Base-by-base conservation (phyloP, 1,139 yeast genomes). In the Zhuliangozyma parablackwelliae region DNA sequence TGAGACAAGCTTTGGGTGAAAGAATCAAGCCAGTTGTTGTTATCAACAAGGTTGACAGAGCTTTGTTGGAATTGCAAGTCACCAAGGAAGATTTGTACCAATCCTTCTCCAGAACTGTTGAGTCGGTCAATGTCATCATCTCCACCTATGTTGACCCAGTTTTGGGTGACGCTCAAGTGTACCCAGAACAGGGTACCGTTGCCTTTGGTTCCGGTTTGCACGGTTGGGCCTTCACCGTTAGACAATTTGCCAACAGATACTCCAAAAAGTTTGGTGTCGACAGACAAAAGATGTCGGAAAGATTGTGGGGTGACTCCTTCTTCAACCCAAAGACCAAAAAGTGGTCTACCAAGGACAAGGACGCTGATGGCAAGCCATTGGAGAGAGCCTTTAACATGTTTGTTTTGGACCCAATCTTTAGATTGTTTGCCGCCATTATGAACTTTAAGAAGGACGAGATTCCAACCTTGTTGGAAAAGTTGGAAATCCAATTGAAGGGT, bases 321-420 rank as follows among this genome's bases (percentile, higher is more conserved):
- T 92, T 92, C 84, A 92, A 92, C 90, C 97, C 98, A 74, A 92
- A 90, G 88, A 92, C 97, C 74, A 92, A 90, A 87, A 92, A 92
- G 78, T 92, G 98, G 98, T 77, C 97, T 60, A 87, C 81, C 88
- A 86, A 85, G 78, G 95, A 82, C 62, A 88, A 83, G 71, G 97
- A 89, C 61, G 94, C 97, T 59, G 88, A 84, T 62, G 98, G 98
- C 62, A 84, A 88, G 78, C 72, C 80, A 45, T 84, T 92, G 66
- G 97, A 92, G 77, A 89, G 98, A 82, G 97, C 97, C 63, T 92
- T 92, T 95, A 88, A 87, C 90, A 87, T 88, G 95, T 92, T 92
- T 78, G 88, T 92, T 55, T 80, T 92, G 73, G 98, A 92, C 78
- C 98, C 98, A 69, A 92, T 92, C 76, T 92, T 89, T 87, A 86